Evolutionary conservation across 2,329 filamentous ascomycete genomes (phyloP).

Genomic region (Corniculantispora saksenae): DNA sequence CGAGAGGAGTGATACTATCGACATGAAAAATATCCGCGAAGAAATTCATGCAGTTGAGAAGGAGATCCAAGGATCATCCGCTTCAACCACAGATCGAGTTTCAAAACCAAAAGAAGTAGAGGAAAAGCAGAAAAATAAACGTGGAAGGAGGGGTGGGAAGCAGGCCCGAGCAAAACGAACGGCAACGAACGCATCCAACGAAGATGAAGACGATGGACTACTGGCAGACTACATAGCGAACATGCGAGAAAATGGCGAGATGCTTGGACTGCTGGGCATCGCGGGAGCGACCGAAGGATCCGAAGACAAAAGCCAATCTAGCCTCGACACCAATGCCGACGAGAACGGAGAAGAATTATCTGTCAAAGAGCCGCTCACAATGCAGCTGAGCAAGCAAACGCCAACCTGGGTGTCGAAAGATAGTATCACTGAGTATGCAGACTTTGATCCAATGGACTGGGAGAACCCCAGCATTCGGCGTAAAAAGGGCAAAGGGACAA

Average conservation of each 20-base stretch:
- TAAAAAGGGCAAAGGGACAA: conserved; percentile 64
- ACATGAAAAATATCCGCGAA: conserved; percentile 32
- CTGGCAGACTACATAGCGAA: conserved; percentile 73
- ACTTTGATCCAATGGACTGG: conserved; percentile 85
- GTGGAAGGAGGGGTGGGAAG: conserved; percentile 23
- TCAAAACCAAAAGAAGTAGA: conserved; percentile 24
- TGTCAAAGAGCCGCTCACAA: not conserved
- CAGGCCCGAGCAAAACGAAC: conserved; percentile 22
- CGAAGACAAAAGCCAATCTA: not conserved
- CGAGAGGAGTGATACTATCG: conserved; percentile 19
- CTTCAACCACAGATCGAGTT: not conserved
- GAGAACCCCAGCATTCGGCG: conserved; percentile 65
- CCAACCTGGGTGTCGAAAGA: conserved; percentile 33
- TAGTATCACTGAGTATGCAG: conserved; percentile 50
- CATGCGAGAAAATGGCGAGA: conserved; percentile 51
- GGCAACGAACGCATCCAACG: conserved; percentile 20
- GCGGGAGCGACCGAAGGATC: not conserved
- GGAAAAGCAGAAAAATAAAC: conserved; percentile 24
- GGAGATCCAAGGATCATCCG: conserved; percentile 1
- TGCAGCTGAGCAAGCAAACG: conserved; percentile 33
- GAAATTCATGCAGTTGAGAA: conserved; percentile 35
- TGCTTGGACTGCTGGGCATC: conserved; percentile 54
- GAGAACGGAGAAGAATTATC: not conserved
- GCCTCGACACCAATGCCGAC: not conserved
- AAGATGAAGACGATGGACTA: conserved; percentile 53